Percentiles rank a stretch among this genome's conserved stretches.
Evolutionary conservation across 2,329 filamentous ascomycete genomes (phyloP).

Genomic region (Torrubiellomyces zombiae): DNA sequence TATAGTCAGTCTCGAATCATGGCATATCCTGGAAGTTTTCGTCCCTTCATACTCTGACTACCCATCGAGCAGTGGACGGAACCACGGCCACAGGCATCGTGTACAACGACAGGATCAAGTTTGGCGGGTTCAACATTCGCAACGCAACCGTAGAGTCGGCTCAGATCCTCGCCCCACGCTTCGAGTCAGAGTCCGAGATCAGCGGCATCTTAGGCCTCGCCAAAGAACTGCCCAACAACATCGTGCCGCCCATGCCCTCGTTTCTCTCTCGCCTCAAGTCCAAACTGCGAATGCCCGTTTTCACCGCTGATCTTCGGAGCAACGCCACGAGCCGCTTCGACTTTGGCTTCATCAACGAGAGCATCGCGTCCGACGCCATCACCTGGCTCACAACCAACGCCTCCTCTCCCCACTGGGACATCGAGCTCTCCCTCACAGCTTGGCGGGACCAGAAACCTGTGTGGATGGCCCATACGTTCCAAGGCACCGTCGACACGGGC

Average conservation of each 20-base stretch:
- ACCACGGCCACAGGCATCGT: constrained; percentile 28
- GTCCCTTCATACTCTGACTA: not conserved
- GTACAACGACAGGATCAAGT: constrained; percentile 30
- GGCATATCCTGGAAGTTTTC: constrained; percentile 4
- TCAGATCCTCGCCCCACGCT: constrained; percentile 21
- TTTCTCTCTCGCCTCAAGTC: constrained; percentile 27
- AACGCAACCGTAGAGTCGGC: constrained; percentile 34
- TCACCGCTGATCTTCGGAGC: constrained; percentile 32
- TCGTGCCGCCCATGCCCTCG: constrained; percentile 23
- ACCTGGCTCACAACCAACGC: constrained; percentile 21
- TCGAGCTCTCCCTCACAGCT: constrained; percentile 30
- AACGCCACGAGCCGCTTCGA: constrained; percentile 31
- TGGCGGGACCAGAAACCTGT: constrained; percentile 28
- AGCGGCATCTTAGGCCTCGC: constrained; percentile 37
- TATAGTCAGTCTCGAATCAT: constrained; percentile 25
- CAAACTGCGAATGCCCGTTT: constrained; percentile 23
- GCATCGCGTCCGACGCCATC: constrained; percentile 22
- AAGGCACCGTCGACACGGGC: constrained; percentile 50
- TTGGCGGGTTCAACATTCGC: constrained; percentile 26
- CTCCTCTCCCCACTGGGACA: constrained; percentile 21
- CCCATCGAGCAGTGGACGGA: constrained; percentile 21
- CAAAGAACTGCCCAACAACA: constrained; percentile 26
- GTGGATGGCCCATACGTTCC: constrained; percentile 28
- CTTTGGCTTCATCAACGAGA: constrained; percentile 31
- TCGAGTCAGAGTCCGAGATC: constrained; percentile 24